These are phyloP conservation scores for Volvox carteri DNA, from an alignment of 163 green algal species.

Conservation along the genomic window DNA sequence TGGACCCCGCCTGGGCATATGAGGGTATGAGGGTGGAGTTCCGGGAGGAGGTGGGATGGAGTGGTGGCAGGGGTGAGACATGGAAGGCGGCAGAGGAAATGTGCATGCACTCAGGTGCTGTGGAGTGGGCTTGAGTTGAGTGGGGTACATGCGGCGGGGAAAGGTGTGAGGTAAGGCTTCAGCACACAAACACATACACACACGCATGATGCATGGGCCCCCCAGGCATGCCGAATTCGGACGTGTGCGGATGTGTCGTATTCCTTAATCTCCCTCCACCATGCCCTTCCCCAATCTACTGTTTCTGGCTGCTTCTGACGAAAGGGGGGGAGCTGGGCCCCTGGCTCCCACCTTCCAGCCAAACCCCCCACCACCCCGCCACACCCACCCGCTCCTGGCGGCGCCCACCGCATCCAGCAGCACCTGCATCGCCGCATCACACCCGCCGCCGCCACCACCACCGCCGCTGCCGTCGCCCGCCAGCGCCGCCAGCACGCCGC, in stretches of 20 bases:
- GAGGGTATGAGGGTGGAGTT: background rate
- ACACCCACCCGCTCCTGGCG: background rate
- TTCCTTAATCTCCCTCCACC: too few relatives aligned
- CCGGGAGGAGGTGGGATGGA: background rate
- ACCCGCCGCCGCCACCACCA: conserved; percentile 28
- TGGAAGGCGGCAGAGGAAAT: background rate
- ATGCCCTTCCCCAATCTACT: too few relatives aligned
- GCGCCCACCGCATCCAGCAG: conserved; percentile 58
- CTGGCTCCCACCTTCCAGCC: too few relatives aligned
- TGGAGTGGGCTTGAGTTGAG: too few relatives aligned
- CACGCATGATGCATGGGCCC: background rate
- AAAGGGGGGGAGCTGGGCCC: too few relatives aligned
- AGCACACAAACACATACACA: background rate
- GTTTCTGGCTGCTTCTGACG: too few relatives aligned
- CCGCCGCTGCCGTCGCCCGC: conserved; percentile 23
- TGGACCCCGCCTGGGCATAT: background rate
- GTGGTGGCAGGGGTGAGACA: background rate
- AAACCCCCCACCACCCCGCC: too few relatives aligned
- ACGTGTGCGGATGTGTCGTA: too few relatives aligned
- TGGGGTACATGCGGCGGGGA: background rate
- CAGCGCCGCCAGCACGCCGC: conserved; percentile 64
- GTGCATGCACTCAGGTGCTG: too few relatives aligned
- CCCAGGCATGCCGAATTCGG: too few relatives aligned
- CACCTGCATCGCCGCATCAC: conserved; percentile 42
- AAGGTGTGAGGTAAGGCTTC: background rate